Base-by-base conservation (phyloP, 1,284 basidiomycete genomes). In the Marasmius tenuissimus region DNA sequence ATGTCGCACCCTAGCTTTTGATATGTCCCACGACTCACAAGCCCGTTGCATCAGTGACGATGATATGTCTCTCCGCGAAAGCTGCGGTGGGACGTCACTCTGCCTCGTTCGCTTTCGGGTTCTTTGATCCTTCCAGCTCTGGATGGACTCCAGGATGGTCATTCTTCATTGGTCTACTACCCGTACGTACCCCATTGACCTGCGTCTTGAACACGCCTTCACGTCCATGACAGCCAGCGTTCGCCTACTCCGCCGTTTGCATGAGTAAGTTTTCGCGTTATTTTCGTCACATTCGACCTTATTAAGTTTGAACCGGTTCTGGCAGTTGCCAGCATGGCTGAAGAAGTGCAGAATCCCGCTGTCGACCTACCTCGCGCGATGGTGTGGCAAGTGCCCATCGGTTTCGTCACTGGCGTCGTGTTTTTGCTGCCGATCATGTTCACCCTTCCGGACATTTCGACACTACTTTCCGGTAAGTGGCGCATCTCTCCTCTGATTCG, bases 351-450 rank as follows among this genome's bases (percentile, higher is more conserved):
- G 37, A 73, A 82, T 35, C 86, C 89, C 0, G 73, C 80, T 10
- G 66, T 78, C 33, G 80, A 87, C 63, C 79, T 88, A 6, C 89
- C 88, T 0, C 73, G 73, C 33, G 86, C 86, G 0, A 84, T 92
- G 66, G 76, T 84, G 1, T 79, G 82, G 61, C 85, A 88, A 0
- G 80, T 91, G 34, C 81, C 85, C 3, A 88, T 91, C 50, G 88
- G 89, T 1, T 76, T 85, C 0, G 63, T 82, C 4, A 77, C 76
- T 1, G 85, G 86, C 0, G 77, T 88, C 18, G 61, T 88, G 18
- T 89, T 89, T 71, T 75, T 91, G 42, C 78, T 91, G 57, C 84
- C 85, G 1, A 82, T 92, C n/a, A 73, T 89, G 22, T 92, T 92
- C 68, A 86, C 85, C 42, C 75, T 90, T 38, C 83, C 80, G 11